Base-by-base conservation (phyloP, 2,329 filamentous ascomycete species). In the Arthroderma sp. region DNA sequence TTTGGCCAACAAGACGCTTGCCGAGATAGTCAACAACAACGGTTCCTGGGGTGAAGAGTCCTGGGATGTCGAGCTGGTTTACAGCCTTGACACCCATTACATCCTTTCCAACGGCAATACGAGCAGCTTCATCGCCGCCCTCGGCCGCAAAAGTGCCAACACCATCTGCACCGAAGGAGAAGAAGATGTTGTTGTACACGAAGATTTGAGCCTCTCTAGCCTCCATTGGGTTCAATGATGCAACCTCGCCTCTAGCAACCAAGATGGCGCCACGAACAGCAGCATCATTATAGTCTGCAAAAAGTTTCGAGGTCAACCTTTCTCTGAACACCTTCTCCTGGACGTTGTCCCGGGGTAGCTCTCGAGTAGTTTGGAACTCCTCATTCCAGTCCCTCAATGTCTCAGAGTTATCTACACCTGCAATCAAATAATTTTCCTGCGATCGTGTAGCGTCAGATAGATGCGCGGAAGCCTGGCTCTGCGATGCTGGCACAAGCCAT, bases 111-210 rank as follows among this genome's bases (percentile, higher is more conserved):
- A 94, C 95, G 25, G 94, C 93, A 58, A 97, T 89, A 59, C 91
- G 84, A 13, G 93, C 93, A 63, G 93, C 93, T 74, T 98, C 93
- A 63, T 98, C 91, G 19, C 93, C 93, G 63, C 93, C 93, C 74
- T 98, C 93, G 2, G 87, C 91, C 9, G 90, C 91, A 71, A 98
- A 98, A 15, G 93, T 98, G 44, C 93, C 91, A 49, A 97, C 93
- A 55, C 93, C 94, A 70, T 98, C 93, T 47, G 93, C 91, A 61
- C 93, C 93, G 65, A 96, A 97, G 0, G 93, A 97, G 77, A 95
- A 98, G 77, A 98, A 98, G 64, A 98, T 90, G 74, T 98, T 98
- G 79, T 97, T 97, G 78, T 97, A 96, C 23, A 98, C 91, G 67
- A 95, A 98, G 63, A 98, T 98, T 71, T 98, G 93, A 2, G 93